A percentile compares a stretch with the other conserved stretches of the same genome.
Evolutionary conservation across 371 early-diverging fungal genomes (phyloP).

Genomic region (Syncephalastrum monosporum): DNA sequence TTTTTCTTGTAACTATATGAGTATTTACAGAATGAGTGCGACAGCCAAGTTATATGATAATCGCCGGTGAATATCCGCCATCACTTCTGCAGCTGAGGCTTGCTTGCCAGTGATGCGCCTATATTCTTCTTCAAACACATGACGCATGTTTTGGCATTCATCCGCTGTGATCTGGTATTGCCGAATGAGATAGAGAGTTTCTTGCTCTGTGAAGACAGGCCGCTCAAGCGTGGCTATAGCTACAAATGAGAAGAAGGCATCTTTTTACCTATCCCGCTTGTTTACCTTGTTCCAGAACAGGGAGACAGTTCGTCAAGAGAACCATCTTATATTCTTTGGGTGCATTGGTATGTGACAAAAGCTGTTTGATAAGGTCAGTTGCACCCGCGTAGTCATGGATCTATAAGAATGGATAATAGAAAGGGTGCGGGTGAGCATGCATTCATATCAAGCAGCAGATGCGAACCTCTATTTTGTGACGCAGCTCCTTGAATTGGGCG

Average conservation of each 20-base stretch:
- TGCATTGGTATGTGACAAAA: constrained; percentile 9
- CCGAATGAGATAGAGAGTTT: constrained; percentile 14
- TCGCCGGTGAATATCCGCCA: no score
- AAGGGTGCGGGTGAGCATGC: no score
- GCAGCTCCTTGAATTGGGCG: constrained; percentile 18
- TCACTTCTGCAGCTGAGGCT: no score
- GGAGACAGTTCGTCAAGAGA: constrained; percentile 15
- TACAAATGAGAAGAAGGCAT: neutral
- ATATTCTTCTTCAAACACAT: neutral
- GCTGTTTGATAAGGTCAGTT: constrained; percentile 6
- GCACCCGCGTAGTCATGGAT: constrained; percentile 1
- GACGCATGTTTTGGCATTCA: neutral
- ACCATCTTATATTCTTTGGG: constrained; percentile 17
- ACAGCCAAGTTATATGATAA: no score
- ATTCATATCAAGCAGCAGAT: neutral
- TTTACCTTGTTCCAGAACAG: constrained; percentile 13
- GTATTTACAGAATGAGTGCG: no score
- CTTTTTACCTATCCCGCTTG: neutral
- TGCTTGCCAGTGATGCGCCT: no score
- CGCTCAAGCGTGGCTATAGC: constrained; percentile 1
- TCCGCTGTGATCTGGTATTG: constrained; percentile 5
- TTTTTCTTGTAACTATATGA: no score
- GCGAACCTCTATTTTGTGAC: constrained; percentile 9
- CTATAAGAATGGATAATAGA: constrained; percentile 1
- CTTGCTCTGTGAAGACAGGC: constrained; percentile 13